These are phyloP conservation scores for Naganishia friedmannii DNA, from an alignment of 768 basidiomycete species.

Conservation along the genomic window DNA sequence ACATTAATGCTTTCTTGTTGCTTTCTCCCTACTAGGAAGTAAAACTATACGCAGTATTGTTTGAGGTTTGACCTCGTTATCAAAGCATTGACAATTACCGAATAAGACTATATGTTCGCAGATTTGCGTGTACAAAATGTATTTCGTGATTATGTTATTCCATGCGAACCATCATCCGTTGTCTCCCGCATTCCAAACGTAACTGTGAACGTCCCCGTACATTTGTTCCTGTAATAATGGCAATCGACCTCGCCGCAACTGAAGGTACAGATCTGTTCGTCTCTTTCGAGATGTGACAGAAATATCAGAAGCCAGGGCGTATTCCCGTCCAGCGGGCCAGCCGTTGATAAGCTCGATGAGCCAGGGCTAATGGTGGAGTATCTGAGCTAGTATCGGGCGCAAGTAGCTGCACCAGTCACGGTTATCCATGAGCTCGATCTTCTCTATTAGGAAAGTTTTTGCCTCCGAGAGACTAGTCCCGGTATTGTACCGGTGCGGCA, in stretches of 20 bases:
- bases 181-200: too few relatives aligned
- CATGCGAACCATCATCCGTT: neutral
- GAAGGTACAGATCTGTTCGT: too few relatives aligned
- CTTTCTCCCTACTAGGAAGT: slow-evolving; percentile 2
- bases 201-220: neutral
- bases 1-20: neutral
- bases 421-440: neutral
- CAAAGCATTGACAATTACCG: neutral
- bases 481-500: neutral
- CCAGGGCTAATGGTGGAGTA: too few relatives aligned
- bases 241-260: too few relatives aligned
- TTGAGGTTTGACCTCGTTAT: neutral
- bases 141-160: neutral
- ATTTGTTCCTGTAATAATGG: too few relatives aligned
- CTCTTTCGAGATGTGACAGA: too few relatives aligned
- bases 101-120: neutral
- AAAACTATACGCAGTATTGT: neutral
- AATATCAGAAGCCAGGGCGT: too few relatives aligned
- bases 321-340: too few relatives aligned
- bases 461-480: slow-evolving; percentile 10
- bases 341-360: too few relatives aligned
- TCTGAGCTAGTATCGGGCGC: too few relatives aligned
- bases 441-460: slow-evolving; percentile 18
- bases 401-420: too few relatives aligned
- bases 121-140: neutral